Base-by-base conservation (phyloP, 148 eudicot species). In the Vaccinium darrowii region DNA sequence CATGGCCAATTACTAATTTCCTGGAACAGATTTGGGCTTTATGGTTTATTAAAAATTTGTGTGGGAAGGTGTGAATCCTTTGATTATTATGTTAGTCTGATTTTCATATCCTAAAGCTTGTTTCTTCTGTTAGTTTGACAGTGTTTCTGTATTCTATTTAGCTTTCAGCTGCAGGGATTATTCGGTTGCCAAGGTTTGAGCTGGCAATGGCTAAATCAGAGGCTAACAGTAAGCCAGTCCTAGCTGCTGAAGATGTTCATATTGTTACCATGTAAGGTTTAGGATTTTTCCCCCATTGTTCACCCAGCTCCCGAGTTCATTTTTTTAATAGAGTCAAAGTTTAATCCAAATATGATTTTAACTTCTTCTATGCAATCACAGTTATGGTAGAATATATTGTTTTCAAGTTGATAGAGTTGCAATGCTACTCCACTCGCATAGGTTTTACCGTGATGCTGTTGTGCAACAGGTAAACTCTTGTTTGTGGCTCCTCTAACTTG, bases 301-400 rank as follows among this genome's bases (percentile, higher is more conserved):
- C 18, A 71, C 4, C 77, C 6, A 69, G 27, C 16, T 27, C 2
- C 74, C 76, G n/a, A 30, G 12, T 65, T 83, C 13, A 39, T 77
- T 76, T 71, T 47, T 25, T 6, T 39, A 50, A 6, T 82, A 18
- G 23, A 54, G 53, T 74, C 73, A 81, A 62, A 18, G n/a, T 50
- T 85, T 76, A 11, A 69, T 63, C 65, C 58, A 62, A 54, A 85
- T 49, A 43, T n/a, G 25, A 62, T 74, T 78, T 39, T 79, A 83
- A 51, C 76, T 67, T 81, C 69, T 82, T 57, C 78, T 72, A 12
- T 49, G 15, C 23, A 85, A 53, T 89, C 73, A 81, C 98, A 97
- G 99, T 74, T 97, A 95, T 90, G 99, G 99, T 85, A 92, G 99
- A 88, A 93, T 97, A 87, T 97, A 97, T 88, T 94, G 99, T 92